A percentile compares a stretch with the other conserved stretches of the same genome.
phyloP scores from a whole-genome alignment of 2,329 filamentous ascomycete species.

The Colletotrichum lindemuthianum region DNA sequence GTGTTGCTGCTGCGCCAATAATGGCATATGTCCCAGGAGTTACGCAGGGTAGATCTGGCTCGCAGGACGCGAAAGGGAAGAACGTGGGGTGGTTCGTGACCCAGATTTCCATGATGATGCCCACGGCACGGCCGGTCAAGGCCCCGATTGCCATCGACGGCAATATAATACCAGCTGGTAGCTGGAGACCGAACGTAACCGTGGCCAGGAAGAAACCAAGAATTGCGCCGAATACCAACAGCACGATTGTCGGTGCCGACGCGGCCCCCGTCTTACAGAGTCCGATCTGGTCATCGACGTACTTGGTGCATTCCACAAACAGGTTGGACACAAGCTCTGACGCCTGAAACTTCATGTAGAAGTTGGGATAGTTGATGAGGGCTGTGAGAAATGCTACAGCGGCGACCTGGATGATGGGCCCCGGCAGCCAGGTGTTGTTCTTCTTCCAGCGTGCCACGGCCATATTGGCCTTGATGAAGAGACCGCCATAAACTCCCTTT shows the following conservation, averaged over 20 bases:
- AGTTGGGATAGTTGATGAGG: constrained; percentile 92
- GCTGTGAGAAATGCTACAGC: constrained; percentile 85
- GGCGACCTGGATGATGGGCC: constrained; percentile 82
- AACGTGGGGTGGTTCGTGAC: constrained; percentile 81
- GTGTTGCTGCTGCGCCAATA: constrained; percentile 92
- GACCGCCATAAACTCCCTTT: constrained; percentile 87
- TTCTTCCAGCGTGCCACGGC: constrained; percentile 83
- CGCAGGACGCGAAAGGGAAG: constrained; percentile 81
- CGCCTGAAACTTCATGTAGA: constrained; percentile 93
- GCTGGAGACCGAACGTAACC: constrained; percentile 92
- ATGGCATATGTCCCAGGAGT: constrained; percentile 97
- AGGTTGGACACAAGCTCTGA: constrained; percentile 92
- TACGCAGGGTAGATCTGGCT: constrained; percentile 86
- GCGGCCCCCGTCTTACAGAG: constrained; percentile 89
- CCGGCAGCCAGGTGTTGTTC: constrained; percentile 70
- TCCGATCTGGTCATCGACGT: constrained; percentile 86
- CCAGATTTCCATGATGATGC: constrained; percentile 89
- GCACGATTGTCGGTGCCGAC: constrained; percentile 82
- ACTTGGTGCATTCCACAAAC: constrained; percentile 88
- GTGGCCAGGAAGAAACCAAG: constrained; percentile 87
- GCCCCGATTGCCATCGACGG: constrained; percentile 97
- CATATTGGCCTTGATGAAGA: constrained; percentile 97
- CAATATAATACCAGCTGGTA: constrained; percentile 94
- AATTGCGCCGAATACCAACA: constrained; percentile 83
- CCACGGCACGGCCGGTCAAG: constrained; percentile 86